A percentile compares a stretch with the other conserved stretches of the same genome.
Conservation (phyloP, 2,329 filamentous ascomycete species). For the Pyricularia pennisetigena region DNA sequence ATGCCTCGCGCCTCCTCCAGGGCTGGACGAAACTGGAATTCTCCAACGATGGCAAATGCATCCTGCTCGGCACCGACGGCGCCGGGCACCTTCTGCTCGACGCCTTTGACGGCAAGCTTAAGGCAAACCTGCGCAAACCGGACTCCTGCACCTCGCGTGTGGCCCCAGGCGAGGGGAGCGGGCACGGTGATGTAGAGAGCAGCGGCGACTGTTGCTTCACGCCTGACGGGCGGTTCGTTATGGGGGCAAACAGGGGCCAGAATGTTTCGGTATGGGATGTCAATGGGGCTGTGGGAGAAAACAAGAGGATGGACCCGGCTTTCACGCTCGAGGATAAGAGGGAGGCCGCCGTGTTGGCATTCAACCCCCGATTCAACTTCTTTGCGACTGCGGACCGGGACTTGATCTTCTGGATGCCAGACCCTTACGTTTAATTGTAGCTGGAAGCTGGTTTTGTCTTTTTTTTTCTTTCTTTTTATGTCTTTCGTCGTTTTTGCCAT, state of each 20-base stretch:
- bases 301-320: constrained; percentile 52
- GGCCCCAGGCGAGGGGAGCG: constrained; percentile 40
- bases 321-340: constrained; percentile 56
- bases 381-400: constrained; percentile 85
- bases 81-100: constrained; percentile 88
- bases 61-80: constrained; percentile 77
- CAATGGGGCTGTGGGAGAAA: constrained; percentile 41
- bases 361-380: constrained; percentile 88
- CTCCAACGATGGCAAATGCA: constrained; percentile 84
- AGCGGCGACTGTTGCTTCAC: constrained; percentile 80
- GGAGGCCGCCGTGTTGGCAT: constrained; percentile 67
- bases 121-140: constrained; percentile 58
- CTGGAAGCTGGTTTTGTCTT: background rate
- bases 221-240: constrained; percentile 78
- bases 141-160: constrained; percentile 42
- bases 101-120: constrained; percentile 74
- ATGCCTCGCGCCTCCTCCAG: constrained; percentile 48
- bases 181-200: constrained; percentile 33
- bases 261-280: constrained; percentile 86
- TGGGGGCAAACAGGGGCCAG: constrained; percentile 62
- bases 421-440: constrained; percentile 38
- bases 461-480: background rate
- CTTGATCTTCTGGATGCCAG: constrained; percentile 67
- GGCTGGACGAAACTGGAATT: constrained; percentile 92
- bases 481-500: background rate